Evolutionary conservation across 2,329 filamentous ascomycete genomes (phyloP), one percentile per base, ranked within the genome.

Genomic region (Talaromyces sp.): DNA sequence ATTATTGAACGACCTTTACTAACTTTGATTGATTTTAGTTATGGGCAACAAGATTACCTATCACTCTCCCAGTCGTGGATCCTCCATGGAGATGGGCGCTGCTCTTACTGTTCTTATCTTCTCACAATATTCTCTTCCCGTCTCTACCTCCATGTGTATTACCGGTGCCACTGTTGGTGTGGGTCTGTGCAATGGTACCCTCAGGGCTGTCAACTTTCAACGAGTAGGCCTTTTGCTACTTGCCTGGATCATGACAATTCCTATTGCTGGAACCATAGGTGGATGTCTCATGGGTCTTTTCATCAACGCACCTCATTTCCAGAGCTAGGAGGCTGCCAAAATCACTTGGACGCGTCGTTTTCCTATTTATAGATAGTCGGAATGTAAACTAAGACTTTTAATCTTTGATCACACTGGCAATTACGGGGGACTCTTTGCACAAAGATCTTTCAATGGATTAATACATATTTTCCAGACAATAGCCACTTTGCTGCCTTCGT

Each of bases 11-110:
- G 4, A 9, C 14, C 9, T 32, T 51, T 58, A 56, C 57, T 64
- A 54, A 61, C 49, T 29, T 33, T 55, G 65, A 51, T n/a, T 32
- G 9, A 27, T 9, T 47, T 57, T 60, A 85, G 86, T 89, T 72
- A 90, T 91, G 87, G 88, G 88, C 48, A 91, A 91, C 80, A 88
- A 88, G 74, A 86, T 89, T 70, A 90, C 87, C 52, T 88, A 88
- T 72, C 86, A 89, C 70, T 83, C 80, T 3, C 81, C 81, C 4
- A 77, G 71, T 58, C 68, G 81, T 63, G 80, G 72, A 47, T 89
- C 77, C 63, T 90, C 86, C 46, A 91, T 91, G 88, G 88, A 91
- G 69, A 83, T 91, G 82, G 88, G 88, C 42, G 87, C 88, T 40
- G 87, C 88, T 61, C 84, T 91, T 61, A 91, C 88, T 9, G 84